Conservation (phyloP, 1,284 basidiomycete species). For the Ganoderma meredithae region DNA sequence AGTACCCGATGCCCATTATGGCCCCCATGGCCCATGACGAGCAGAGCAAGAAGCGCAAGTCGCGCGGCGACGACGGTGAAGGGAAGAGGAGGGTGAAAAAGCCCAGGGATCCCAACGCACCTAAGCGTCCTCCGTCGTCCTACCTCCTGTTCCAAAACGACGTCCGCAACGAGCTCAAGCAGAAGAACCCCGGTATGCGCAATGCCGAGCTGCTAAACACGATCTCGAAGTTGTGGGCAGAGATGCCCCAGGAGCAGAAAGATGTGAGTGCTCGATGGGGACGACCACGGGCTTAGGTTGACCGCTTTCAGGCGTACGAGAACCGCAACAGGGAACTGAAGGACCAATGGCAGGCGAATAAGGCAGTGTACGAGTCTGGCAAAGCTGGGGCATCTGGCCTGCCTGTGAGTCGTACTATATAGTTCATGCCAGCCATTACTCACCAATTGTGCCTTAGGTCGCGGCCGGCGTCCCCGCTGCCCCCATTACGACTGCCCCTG, state of each 20-base stretch:
- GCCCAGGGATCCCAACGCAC: slow-evolving; percentile 89
- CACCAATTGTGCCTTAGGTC: neutral
- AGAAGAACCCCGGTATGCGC: slow-evolving; percentile 66
- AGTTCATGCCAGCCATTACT: neutral
- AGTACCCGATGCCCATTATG: slow-evolving; percentile 33
- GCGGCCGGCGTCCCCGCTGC: neutral
- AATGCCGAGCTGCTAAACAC: slow-evolving; percentile 79
- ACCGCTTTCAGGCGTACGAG: slow-evolving; percentile 45
- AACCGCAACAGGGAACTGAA: slow-evolving; percentile 45
- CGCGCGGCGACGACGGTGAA: slow-evolving; percentile 48
- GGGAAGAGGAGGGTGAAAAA: slow-evolving; percentile 62
- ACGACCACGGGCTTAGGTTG: too few relatives aligned
- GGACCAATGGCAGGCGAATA: slow-evolving; percentile 44
- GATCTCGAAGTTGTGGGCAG: slow-evolving; percentile 81
- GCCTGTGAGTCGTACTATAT: slow-evolving; percentile 18
- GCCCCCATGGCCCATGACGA: slow-evolving; percentile 35
- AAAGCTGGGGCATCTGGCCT: slow-evolving; percentile 23
- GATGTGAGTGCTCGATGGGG: slow-evolving; percentile 56
- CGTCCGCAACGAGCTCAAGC: slow-evolving; percentile 77
- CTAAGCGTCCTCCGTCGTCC: slow-evolving; percentile 93
- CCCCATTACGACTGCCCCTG: neutral
- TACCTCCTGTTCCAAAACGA: slow-evolving; percentile 98
- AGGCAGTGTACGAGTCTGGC: slow-evolving; percentile 41
- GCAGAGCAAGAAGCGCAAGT: slow-evolving; percentile 59
- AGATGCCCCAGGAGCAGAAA: slow-evolving; percentile 74